Conservation (phyloP, 2,329 filamentous ascomycete genomes). For the Aspergillus terreus region DNA sequence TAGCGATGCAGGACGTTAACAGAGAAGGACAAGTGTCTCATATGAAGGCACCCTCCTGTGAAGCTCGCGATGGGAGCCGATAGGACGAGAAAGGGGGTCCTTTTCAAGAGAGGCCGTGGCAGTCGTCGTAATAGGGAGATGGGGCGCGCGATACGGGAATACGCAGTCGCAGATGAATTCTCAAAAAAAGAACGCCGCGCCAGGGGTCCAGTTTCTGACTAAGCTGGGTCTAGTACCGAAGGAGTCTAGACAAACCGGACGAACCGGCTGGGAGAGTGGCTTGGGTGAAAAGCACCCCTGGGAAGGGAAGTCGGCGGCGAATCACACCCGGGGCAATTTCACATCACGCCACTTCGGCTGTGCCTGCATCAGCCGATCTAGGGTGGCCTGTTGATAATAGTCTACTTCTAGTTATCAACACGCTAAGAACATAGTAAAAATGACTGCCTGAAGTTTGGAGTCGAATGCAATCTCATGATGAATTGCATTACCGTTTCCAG, state of each 20-base stretch:
- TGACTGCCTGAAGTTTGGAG: too few species aligned
- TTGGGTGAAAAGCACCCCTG: background rate
- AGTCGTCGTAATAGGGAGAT: background rate
- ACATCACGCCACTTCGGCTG: background rate
- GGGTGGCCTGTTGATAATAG: too few species aligned
- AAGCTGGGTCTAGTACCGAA: background rate
- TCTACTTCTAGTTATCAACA: too few species aligned
- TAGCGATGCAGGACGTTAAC: background rate
- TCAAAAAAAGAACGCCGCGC: background rate
- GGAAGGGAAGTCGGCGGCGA: too few species aligned
- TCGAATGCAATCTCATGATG: too few species aligned
- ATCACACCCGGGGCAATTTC: too few species aligned
- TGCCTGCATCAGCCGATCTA: too few species aligned
- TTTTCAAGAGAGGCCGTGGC: background rate
- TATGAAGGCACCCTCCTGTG: conserved; percentile 8
- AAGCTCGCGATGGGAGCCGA: background rate
- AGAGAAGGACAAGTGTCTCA: conserved; percentile 6
- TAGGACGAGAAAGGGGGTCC: background rate
- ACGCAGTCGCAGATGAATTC: background rate
- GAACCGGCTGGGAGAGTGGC: too few species aligned
- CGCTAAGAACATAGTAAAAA: too few species aligned
- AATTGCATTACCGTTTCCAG: too few species aligned
- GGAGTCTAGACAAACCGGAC: background rate
- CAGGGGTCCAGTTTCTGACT: background rate
- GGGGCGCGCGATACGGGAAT: background rate